Conservation (phyloP, 768 basidiomycete species). For the Coprinopsis marcescibilis region DNA sequence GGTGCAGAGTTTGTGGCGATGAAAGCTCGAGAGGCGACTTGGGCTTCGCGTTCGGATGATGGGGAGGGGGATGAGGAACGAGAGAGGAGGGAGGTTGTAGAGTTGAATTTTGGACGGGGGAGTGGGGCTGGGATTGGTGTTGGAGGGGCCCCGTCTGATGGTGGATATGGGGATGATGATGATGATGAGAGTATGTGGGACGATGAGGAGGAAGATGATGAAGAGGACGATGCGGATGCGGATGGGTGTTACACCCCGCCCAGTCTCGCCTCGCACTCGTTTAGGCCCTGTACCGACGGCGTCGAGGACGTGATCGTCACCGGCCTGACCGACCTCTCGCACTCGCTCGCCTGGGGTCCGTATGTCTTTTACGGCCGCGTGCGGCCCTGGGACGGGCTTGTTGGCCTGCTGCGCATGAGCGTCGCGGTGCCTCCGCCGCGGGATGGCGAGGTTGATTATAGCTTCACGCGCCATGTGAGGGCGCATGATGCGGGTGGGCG, state of each 20-base stretch:
- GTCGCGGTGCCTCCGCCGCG: conserved; percentile 19
- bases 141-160: too few relatives aligned
- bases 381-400: conserved; percentile 53
- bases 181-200: too few relatives aligned
- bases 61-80: conserved; percentile 6
- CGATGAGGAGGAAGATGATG: conserved; percentile 3
- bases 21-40: not conserved
- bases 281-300: conserved; percentile 35
- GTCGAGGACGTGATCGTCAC: conserved; percentile 57
- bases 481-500: not conserved
- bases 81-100: not conserved
- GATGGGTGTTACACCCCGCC: conserved; percentile 2
- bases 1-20: not conserved
- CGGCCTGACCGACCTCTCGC: conserved; percentile 49
- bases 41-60: not conserved
- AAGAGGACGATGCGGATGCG: conserved; percentile 9
- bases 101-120: conserved; percentile 4
- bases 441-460: not conserved
- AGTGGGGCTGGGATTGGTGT: conserved; percentile 8
- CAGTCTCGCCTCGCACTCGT: not conserved
- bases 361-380: conserved; percentile 49
- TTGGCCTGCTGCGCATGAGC: conserved; percentile 43
- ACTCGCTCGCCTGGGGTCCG: conserved; percentile 43
- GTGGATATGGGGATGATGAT: conserved; percentile 13
- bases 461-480: not conserved